Conservation (phyloP, 2,329 filamentous ascomycete species). For the Lachnellula willkommii region DNA sequence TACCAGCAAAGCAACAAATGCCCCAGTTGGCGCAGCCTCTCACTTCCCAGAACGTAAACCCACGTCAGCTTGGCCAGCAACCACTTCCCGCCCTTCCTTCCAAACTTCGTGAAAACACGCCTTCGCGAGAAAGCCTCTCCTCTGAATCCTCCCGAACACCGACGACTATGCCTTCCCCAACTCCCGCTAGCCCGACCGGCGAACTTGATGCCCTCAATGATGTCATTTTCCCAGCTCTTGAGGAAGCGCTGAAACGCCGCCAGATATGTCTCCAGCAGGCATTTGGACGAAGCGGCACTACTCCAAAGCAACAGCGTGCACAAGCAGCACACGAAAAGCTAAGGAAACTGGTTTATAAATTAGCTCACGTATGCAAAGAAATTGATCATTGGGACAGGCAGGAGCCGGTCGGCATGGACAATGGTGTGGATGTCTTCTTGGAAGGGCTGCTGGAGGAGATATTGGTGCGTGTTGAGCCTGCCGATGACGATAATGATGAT, state of each 20-base stretch:
- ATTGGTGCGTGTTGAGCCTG: conserved; percentile 81
- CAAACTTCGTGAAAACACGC: conserved; percentile 29
- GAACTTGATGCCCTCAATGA: conserved; percentile 83
- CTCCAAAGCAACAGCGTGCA: conserved; percentile 62
- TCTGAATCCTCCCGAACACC: conserved; percentile 32
- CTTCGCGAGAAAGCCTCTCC: conserved; percentile 27
- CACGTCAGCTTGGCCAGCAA: conserved; percentile 25
- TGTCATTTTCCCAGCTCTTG: conserved; percentile 87
- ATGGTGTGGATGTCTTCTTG: conserved; percentile 80
- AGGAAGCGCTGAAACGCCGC: conserved; percentile 82
- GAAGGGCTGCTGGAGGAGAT: conserved; percentile 94
- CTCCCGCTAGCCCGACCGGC: conserved; percentile 53
- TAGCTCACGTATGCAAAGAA: conserved; percentile 78
- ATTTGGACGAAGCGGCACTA: conserved; percentile 33
- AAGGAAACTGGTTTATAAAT: conserved; percentile 72
- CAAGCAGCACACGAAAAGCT: conserved; percentile 76
- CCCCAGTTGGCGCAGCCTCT: conserved; percentile 16
- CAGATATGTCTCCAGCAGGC: conserved; percentile 49
- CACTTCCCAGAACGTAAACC: conserved; percentile 26
- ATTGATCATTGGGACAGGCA: conserved; percentile 84
- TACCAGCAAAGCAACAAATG: conserved; percentile 25
- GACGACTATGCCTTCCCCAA: conserved; percentile 51
- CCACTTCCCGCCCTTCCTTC: conserved; percentile 30
- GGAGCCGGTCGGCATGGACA: conserved; percentile 88
- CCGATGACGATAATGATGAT: conserved; percentile 41